These are phyloP conservation scores for Zopfochytrium polystomum DNA, from an alignment of 371 early-diverging fungal genomes.

Conservation along the genomic window DNA sequence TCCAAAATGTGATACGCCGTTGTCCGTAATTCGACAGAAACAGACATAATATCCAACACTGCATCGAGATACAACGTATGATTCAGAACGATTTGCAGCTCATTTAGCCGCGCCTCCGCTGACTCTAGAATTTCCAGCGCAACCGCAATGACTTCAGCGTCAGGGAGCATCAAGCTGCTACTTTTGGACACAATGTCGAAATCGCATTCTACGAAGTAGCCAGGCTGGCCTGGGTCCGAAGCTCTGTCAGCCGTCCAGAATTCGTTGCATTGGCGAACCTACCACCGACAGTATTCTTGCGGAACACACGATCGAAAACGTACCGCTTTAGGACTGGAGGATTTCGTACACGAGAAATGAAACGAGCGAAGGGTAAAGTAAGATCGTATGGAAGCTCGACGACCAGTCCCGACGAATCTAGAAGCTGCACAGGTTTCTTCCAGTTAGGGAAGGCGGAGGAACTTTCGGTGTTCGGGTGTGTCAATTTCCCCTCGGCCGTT, in stretches of 20 bases:
- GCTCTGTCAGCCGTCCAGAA: slow-evolving; percentile 54
- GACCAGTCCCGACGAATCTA: slow-evolving; percentile 79
- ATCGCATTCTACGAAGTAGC: slow-evolving; percentile 74
- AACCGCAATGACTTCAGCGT: slow-evolving; percentile 86
- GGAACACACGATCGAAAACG: slow-evolving; percentile 80
- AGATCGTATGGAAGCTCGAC: slow-evolving; percentile 88
- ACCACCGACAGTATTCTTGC: slow-evolving; percentile 46
- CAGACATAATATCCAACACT: slow-evolving; percentile 20
- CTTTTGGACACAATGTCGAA: slow-evolving; percentile 85
- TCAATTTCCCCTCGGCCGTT: slow-evolving; percentile 54
- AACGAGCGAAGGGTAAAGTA: slow-evolving; percentile 89
- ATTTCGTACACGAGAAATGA: slow-evolving; percentile 68
- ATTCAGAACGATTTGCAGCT: slow-evolving; percentile 39
- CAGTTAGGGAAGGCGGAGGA: not conserved
- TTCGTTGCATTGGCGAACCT: not conserved
- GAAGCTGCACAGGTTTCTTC: slow-evolving; percentile 62
- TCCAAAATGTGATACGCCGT: slow-evolving; percentile 40
- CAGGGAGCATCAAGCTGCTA: slow-evolving; percentile 68
- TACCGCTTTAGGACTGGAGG: slow-evolving; percentile 65
- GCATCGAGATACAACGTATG: slow-evolving; percentile 34
- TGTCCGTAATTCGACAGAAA: slow-evolving; percentile 34
- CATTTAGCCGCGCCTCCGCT: slow-evolving; percentile 58
- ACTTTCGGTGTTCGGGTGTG: not conserved
- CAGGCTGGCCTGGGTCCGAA: slow-evolving; percentile 75
- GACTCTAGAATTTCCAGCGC: slow-evolving; percentile 79